Evolutionary conservation across 345 rosid species (phyloP), one percentile per base, ranked within the genome.

Genomic region (Euphorbia pulcherrima): DNA sequence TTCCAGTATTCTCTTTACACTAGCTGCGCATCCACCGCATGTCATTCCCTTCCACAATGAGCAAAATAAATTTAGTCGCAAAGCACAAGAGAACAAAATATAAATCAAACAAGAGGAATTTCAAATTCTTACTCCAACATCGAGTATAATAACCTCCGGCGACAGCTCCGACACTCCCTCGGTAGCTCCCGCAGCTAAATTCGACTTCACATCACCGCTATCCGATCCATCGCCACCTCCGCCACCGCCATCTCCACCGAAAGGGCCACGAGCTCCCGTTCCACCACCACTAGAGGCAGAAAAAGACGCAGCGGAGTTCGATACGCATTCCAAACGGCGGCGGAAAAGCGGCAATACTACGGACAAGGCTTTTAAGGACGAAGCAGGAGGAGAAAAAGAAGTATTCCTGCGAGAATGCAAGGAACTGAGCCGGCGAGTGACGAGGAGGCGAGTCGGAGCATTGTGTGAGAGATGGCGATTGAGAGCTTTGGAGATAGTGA

Each of bases 11-110:
- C 83, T 89, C 82, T 91, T 94, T 63, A 94, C 99, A 72, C 96
- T 94, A 4, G 97, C 90, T 6, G 95, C 97, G 68, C 99, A 94
- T 68, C 97, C 99, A n/a, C 99, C 99, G 67, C 99, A 94, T 1
- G 89, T 80, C 99, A 94, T 94, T 76, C 99, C 97, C 99, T 91
- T 59, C 62, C 68, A 68, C 5, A 57, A 58, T 62, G 26, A 56
- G 20, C 6, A 17, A 61, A 26, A 1, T 46, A 16, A 44, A 16
- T 26, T 63, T 17, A 63, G 30, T n/a, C 67, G 17, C n/a, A 27
- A 7, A 60, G 24, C 6, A 4, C 39, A 16, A 59, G 20, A 59
- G 41, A 13, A 30, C 12, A 27, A 47, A 55, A 50, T 3, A 23
- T 26, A 23, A 5, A 60, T 6, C 9, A 1, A 75, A 28, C 17